Percentiles rank a stretch among this genome's conserved stretches.
Evolutionary conservation across 306 rosid genomes (phyloP).

Genomic region (Rosa multiflora): DNA sequence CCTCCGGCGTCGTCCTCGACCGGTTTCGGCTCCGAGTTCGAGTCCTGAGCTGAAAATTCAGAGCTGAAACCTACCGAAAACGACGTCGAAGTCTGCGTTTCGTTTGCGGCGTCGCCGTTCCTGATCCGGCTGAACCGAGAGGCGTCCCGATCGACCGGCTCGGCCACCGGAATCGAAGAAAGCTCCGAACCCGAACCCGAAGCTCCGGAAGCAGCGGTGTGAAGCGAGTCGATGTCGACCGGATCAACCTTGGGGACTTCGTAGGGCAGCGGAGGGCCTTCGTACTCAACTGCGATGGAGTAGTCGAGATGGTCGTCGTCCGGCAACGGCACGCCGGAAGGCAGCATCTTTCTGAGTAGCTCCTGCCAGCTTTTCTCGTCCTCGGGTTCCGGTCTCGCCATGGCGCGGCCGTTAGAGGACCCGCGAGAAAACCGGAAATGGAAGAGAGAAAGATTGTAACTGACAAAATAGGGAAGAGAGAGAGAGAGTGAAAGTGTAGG

Average conservation of each 20-base stretch:
- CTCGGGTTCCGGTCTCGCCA: slow-evolving; percentile 68
- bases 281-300: slow-evolving; percentile 78
- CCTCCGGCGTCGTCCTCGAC: slow-evolving; percentile 18
- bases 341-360: slow-evolving; percentile 68
- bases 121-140: slow-evolving; percentile 46
- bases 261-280: slow-evolving; percentile 66
- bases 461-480: not conserved
- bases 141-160: slow-evolving; percentile 45
- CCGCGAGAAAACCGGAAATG: slow-evolving; percentile 15
- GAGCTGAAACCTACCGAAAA: slow-evolving; percentile 46
- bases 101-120: slow-evolving; percentile 39
- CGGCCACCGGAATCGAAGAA: slow-evolving; percentile 53
- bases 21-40: slow-evolving; percentile 18
- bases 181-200: slow-evolving; percentile 43
- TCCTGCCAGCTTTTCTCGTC: slow-evolving; percentile 59
- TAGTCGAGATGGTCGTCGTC: slow-evolving; percentile 83
- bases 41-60: slow-evolving; percentile 28
- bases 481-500: not conserved
- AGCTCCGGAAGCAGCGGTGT: slow-evolving; percentile 31
- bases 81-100: slow-evolving; percentile 42
- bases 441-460: not conserved
- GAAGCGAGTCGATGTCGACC: slow-evolving; percentile 39
- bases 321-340: slow-evolving; percentile 75
- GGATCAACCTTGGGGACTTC: slow-evolving; percentile 80
- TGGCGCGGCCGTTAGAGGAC: slow-evolving; percentile 36